A percentile compares a stretch with the other conserved stretches of the same genome.
These are phyloP conservation scores for Chrysanthemum makinoi DNA, from an alignment of 129 eudicot species.

Conservation along the genomic window DNA sequence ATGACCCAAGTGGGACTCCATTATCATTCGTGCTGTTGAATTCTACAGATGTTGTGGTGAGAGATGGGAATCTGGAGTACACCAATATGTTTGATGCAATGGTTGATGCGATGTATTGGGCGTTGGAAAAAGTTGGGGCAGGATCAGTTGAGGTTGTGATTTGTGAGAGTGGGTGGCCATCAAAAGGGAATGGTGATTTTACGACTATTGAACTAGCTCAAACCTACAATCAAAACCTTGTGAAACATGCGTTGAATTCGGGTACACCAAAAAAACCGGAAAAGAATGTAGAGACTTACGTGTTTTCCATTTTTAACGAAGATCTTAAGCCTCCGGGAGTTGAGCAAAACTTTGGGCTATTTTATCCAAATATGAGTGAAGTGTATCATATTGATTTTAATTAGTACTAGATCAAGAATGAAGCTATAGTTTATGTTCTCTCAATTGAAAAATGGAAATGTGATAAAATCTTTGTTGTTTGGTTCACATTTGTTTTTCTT, in stretches of 20 bases:
- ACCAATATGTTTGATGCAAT: conserved; percentile 43
- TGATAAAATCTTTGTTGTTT: too few relatives aligned
- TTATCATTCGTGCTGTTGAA: conserved; percentile 34
- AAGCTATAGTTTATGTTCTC: neutral
- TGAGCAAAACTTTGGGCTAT: conserved; percentile 52
- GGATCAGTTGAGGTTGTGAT: conserved; percentile 33
- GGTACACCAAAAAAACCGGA: conserved; percentile 45
- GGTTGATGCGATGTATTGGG: conserved; percentile 38
- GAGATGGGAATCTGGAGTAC: conserved; percentile 36
- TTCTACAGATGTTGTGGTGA: conserved; percentile 28
- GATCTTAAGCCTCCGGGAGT: conserved; percentile 33
- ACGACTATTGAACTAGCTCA: conserved; percentile 26
- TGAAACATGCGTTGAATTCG: conserved; percentile 19
- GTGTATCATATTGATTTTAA: conserved; percentile 40
- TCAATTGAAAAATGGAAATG: neutral
- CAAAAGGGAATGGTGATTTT: conserved; percentile 30
- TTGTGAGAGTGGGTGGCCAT: conserved; percentile 57
- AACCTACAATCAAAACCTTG: conserved; percentile 34
- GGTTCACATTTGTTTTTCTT: too few relatives aligned
- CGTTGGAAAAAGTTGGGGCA: conserved; percentile 38
- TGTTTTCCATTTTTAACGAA: conserved; percentile 46
- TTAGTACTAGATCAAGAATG: conserved; percentile 5
- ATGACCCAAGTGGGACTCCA: conserved; percentile 11
- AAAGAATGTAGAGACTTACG: conserved; percentile 31
- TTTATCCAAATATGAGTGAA: conserved; percentile 33